Percentiles rank a stretch among this genome's conserved stretches.
Conservation (phyloP, 2,329 filamentous ascomycete species). For the Trichoderma citrinoviride region DNA sequence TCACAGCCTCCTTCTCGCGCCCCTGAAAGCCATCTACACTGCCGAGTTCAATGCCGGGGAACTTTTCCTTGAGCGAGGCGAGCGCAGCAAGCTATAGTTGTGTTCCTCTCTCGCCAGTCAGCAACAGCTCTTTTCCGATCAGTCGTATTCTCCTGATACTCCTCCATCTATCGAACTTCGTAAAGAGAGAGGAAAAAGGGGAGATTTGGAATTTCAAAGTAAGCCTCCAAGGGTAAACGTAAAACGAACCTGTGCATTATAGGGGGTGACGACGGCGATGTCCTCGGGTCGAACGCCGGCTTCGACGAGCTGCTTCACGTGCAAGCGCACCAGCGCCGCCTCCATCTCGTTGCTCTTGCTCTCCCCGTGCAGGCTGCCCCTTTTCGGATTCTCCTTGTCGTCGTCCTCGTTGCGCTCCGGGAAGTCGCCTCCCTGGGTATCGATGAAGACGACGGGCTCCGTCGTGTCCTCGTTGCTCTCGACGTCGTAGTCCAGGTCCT, state of each 20-base stretch:
- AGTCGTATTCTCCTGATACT: neutral
- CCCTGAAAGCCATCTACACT: slow-evolving; percentile 98
- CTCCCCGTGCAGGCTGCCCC: slow-evolving; percentile 46
- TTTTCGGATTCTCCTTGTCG: slow-evolving; percentile 48
- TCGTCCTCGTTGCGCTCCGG: slow-evolving; percentile 78
- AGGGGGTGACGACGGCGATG: slow-evolving; percentile 91
- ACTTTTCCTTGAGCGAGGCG: slow-evolving; percentile 75
- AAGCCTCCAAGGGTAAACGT: neutral
- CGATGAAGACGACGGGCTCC: slow-evolving; percentile 88
- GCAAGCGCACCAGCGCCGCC: slow-evolving; percentile 72
- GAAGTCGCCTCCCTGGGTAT: slow-evolving; percentile 93
- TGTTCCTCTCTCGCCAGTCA: slow-evolving; percentile 11
- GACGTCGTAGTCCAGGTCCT: slow-evolving; percentile 74
- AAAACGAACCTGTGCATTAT: slow-evolving; percentile 75
- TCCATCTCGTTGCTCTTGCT: slow-evolving; percentile 94
- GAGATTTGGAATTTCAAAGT: neutral
- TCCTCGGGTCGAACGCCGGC: slow-evolving; percentile 79
- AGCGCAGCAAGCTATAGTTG: slow-evolving; percentile 66
- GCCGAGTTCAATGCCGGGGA: slow-evolving; percentile 85
- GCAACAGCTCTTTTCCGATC: neutral
- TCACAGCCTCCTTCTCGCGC: slow-evolving; percentile 90
- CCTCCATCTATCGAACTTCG: neutral
- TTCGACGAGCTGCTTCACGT: slow-evolving; percentile 72
- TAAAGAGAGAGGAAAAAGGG: neutral
- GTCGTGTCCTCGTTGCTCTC: slow-evolving; percentile 79